Percentiles rank a stretch among this genome's conserved stretches.
Conservation (phyloP, 2,329 filamentous ascomycete species). For the Leptographium wingfieldii region DNA sequence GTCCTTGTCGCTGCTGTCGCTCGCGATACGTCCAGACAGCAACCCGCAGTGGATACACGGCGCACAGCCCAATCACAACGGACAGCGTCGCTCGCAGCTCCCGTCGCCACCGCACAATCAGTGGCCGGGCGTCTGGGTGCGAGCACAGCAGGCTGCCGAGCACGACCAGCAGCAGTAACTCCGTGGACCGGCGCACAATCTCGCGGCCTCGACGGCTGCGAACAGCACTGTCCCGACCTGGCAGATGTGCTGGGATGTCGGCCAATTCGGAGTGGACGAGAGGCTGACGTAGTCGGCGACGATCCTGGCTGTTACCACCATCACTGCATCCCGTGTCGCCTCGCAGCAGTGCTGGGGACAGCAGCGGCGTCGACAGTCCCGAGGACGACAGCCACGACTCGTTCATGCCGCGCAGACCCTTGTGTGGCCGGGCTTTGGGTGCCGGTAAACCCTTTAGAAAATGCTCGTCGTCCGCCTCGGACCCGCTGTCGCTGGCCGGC, state of each 20-base stretch:
- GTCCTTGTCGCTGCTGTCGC: background rate
- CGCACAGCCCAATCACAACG: constrained; percentile 27
- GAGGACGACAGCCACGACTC: constrained; percentile 39
- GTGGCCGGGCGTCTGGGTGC: constrained; percentile 32
- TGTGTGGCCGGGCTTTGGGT: constrained; percentile 58
- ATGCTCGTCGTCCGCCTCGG: constrained; percentile 90
- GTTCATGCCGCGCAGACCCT: constrained; percentile 57
- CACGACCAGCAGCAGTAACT: constrained; percentile 36
- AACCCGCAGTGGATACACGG: constrained; percentile 49
- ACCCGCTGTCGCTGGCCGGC: constrained; percentile 75
- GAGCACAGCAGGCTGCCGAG: constrained; percentile 35
- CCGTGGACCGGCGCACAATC: constrained; percentile 37
- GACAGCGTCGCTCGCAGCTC: constrained; percentile 28
- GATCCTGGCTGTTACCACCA: background rate
- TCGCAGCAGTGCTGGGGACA: background rate
- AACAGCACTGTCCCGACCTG: constrained; percentile 17
- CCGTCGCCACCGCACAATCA: constrained; percentile 33
- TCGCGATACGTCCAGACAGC: constrained; percentile 27
- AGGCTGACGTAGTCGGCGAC: background rate
- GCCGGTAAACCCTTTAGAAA: constrained; percentile 76
- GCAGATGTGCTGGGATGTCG: background rate
- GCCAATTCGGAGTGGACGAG: background rate
- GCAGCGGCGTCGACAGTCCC: constrained; percentile 30
- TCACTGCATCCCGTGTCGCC: background rate
- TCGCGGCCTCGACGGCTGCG: constrained; percentile 34